A percentile compares a stretch with the other conserved stretches of the same genome.
phyloP scores from a whole-genome alignment of 257 asterid species.

The Primulina huaijiensis region DNA sequence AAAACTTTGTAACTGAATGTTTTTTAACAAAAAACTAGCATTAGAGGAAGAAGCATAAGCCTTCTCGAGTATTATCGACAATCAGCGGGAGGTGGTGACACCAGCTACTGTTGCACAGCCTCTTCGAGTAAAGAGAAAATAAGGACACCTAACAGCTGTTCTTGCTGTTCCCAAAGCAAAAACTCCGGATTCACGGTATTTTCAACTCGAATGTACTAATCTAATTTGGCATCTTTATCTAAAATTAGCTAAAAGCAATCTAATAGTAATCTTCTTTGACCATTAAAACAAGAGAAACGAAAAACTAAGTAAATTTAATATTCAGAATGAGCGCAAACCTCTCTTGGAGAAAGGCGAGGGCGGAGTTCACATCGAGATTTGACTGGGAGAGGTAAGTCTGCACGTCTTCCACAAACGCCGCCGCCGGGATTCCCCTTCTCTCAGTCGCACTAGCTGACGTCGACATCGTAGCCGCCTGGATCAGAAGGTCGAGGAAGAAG shows the following conservation, averaged over 20 bases:
- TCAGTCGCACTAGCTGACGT: slow-evolving; percentile 44
- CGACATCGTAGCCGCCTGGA: slow-evolving; percentile 41
- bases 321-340: slow-evolving; percentile 38
- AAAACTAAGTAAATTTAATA: neutral
- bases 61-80: too few relatives aligned
- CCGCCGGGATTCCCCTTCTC: slow-evolving; percentile 92
- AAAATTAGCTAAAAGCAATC: neutral
- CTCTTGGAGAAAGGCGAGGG: slow-evolving; percentile 89
- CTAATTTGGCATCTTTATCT: too few relatives aligned
- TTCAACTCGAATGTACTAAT: neutral
- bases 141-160: too few relatives aligned
- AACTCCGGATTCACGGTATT: too few relatives aligned
- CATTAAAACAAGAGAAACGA: neutral
- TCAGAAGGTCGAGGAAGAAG: neutral
- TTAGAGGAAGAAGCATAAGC: too few relatives aligned
- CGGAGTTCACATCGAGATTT: slow-evolving; percentile 71
- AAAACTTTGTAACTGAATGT: too few relatives aligned
- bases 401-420: slow-evolving; percentile 86
- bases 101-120: too few relatives aligned
- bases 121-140: too few relatives aligned
- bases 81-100: too few relatives aligned
- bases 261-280: neutral
- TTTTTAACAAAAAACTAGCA: too few relatives aligned
- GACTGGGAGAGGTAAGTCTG: slow-evolving; percentile 70
- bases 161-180: too few relatives aligned